phyloP scores from a whole-genome alignment of 1,284 basidiomycete genomes.

The Takashimella koratensis region DNA sequence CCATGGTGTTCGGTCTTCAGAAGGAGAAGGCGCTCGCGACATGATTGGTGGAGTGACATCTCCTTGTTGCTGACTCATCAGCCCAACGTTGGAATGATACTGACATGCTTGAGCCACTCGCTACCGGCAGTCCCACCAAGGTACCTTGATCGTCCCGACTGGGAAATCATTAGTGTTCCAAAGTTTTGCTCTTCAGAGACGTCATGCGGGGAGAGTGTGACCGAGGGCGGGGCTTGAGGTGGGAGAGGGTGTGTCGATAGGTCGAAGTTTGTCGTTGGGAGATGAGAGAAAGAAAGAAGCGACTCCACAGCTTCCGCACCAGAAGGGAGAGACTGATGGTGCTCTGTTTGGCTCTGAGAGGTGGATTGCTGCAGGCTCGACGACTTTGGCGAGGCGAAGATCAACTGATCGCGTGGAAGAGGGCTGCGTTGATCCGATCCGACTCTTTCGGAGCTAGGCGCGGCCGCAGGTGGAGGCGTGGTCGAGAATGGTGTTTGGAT shows the following conservation, averaged over 20 bases:
- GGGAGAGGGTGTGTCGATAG: not conserved
- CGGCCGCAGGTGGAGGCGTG: not conserved
- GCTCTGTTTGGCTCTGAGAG: not conserved
- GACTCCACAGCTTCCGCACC: too few species aligned
- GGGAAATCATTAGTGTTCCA: slow-evolving; percentile 10
- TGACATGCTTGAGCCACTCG: slow-evolving; percentile 14
- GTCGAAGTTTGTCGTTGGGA: not conserved
- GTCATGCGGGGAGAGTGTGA: not conserved
- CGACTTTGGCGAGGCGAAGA: not conserved
- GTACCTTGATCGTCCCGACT: slow-evolving; percentile 5
- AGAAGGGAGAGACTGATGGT: not conserved
- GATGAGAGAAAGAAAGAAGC: too few species aligned
- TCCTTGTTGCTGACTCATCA: not conserved
- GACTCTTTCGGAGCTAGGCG: not conserved
- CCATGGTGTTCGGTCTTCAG: not conserved
- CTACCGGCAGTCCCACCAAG: slow-evolving; percentile 11
- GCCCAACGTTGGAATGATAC: not conserved
- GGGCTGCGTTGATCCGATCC: not conserved
- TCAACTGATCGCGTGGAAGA: not conserved
- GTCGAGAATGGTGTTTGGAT: not conserved
- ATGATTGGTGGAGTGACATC: not conserved
- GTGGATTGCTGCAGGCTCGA: not conserved
- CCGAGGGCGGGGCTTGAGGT: not conserved
- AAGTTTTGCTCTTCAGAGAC: not conserved
- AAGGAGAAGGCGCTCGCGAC: not conserved